Conservation (phyloP, 352 stramenopile species). For the Aphanomyces invadans region DNA sequence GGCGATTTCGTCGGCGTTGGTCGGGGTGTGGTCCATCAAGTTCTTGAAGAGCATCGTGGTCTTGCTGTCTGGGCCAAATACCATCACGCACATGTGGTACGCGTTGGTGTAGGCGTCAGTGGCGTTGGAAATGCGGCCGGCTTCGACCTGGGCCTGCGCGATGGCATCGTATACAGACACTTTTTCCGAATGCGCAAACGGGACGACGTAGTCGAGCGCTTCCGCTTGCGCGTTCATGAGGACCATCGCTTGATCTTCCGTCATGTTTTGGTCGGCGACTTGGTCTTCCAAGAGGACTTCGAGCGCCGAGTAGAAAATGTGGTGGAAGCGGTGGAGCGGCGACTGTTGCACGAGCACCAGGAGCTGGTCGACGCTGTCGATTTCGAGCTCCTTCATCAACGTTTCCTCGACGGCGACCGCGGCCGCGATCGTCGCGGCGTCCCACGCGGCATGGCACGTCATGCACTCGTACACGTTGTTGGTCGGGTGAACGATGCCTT, state of each 20-base stretch:
- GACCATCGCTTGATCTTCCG: neutral
- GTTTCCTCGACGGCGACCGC: neutral
- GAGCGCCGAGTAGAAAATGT: slow-evolving; percentile 4
- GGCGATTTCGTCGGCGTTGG: slow-evolving; percentile 45
- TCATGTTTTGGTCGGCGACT: neutral
- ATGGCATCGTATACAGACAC: slow-evolving; percentile 77
- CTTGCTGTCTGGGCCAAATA: slow-evolving; percentile 50
- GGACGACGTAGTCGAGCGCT: slow-evolving; percentile 40
- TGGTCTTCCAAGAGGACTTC: neutral
- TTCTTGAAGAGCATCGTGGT: slow-evolving; percentile 48
- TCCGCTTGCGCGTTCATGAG: neutral
- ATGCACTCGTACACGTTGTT: neutral
- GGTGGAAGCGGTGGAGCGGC: neutral
- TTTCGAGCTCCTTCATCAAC: slow-evolving; percentile 13
- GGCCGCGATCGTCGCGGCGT: neutral
- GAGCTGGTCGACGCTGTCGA: neutral
- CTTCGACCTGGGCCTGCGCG: slow-evolving; percentile 54
- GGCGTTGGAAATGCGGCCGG: slow-evolving; percentile 42
- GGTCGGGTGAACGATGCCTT: slow-evolving; percentile 3
- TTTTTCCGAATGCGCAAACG: slow-evolving; percentile 63
- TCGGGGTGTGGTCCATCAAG: slow-evolving; percentile 40
- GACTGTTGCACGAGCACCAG: neutral
- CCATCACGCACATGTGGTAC: slow-evolving; percentile 46
- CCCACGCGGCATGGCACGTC: neutral
- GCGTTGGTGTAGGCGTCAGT: slow-evolving; percentile 48